Base-by-base conservation (phyloP, 1,139 yeast species). In the Lipomyces yarrowii region DNA sequence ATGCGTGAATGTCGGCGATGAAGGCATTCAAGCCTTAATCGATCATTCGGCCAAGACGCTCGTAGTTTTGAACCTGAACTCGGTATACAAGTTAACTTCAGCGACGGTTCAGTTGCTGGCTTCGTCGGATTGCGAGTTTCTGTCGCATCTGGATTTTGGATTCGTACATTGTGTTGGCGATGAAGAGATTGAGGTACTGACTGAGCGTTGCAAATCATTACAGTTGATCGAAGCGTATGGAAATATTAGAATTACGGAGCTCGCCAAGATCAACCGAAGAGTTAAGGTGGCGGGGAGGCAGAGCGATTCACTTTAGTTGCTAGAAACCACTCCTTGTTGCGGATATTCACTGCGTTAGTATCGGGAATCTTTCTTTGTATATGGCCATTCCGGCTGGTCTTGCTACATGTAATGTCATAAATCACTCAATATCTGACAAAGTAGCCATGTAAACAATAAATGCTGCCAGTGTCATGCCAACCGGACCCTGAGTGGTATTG, bases 261-360 rank as follows among this genome's bases (percentile, higher is more conserved):
- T 63, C 23, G 90, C 90, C 0, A 76, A 76, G 2, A 75, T 84
- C 3, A 80, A 87, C 65, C 80, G 80, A 1, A 89, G 87, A 13
- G 74, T 90, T 57, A 83, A 86, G 67, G 80, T 91, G 3, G 86
- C 91, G 67, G 97, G 97, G 7, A 82, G 96, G 67, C 93, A 89
- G 75, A 86, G 88, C 70, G 92, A 88, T 71, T 80, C 83, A 69
- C 79, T 84, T 57, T 84, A 76, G 65, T 11, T 1, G 10, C 23
- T n/a, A 23, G 21, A 23, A 42, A n/a, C 11, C 48, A 5, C 23
- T 15, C 42, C 42, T n/a, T 42, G 21, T 37, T 42, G 21, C 23
- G 21, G 3, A n/a, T 42, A 42, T 42, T n/a, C n/a, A 5, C n/a
- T 8, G 21, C 1, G 48, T 42, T 42, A n/a, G 10, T 6, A 18